phyloP scores from a whole-genome alignment of 2,329 filamentous ascomycete species.

The Colletotrichum simmondsii region DNA sequence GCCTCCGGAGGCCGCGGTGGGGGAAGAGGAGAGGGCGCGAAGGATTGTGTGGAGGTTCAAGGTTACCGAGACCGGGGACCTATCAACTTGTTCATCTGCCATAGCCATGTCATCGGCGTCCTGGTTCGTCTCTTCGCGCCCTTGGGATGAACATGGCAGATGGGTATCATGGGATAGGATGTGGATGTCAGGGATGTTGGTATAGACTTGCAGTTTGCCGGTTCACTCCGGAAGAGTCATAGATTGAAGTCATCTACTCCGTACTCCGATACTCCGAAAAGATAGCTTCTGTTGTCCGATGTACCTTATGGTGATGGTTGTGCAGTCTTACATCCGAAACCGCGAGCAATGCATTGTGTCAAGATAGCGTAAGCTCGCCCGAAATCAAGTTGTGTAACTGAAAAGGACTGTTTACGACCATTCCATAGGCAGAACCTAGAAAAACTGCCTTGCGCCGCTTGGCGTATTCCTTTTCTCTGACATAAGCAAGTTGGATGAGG shows the following conservation, averaged over 20 bases:
- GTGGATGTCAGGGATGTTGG: not conserved
- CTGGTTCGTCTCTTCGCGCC: not conserved
- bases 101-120: not conserved
- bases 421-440: not conserved
- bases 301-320: not conserved
- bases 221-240: not conserved
- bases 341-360: not conserved
- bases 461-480: not conserved
- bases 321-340: too few relatives aligned
- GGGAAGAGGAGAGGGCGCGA: slow-evolving; percentile 1
- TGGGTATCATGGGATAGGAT: not conserved
- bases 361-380: not conserved
- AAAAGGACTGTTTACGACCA: not conserved
- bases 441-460: not conserved
- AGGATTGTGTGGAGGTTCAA: slow-evolving; percentile 1
- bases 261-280: too few relatives aligned
- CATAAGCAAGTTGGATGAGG: not conserved
- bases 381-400: not conserved
- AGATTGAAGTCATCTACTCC: not conserved
- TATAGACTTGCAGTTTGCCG: not conserved
- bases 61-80: not conserved
- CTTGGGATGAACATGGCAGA: not conserved
- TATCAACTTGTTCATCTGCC: not conserved
- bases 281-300: not conserved
- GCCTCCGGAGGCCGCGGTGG: slow-evolving; percentile 27